phyloP scores from a whole-genome alignment of 148 eudicot genomes.

The Cornus controversa region DNA sequence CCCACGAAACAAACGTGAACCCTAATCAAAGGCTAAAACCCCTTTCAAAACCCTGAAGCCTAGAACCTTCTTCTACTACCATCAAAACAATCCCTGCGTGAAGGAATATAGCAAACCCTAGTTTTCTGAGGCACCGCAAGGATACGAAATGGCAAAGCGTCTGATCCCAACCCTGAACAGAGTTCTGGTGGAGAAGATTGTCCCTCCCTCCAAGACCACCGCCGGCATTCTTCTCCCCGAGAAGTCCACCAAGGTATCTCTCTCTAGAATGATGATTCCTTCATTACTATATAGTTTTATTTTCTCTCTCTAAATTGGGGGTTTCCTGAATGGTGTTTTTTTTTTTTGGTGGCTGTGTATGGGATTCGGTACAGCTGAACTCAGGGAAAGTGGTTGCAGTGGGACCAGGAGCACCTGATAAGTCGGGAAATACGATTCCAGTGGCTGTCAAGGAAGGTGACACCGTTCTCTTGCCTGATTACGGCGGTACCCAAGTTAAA shows the following conservation, averaged over 20 bases:
- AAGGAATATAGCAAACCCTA: no score
- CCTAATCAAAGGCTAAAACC: neutral
- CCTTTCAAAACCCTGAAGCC: conserved; percentile 19
- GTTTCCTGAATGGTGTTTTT: neutral
- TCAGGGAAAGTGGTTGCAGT: conserved; percentile 77
- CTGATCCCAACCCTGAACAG: conserved; percentile 54
- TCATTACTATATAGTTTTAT: neutral
- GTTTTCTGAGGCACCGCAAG: neutral
- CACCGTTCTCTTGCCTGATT: conserved; percentile 77
- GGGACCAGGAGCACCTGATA: conserved; percentile 60
- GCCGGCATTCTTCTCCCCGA: conserved; percentile 63
- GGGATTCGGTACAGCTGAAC: conserved; percentile 47
- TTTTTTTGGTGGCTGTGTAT: neutral
- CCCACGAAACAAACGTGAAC: neutral
- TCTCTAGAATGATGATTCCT: neutral
- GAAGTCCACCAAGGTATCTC: conserved; percentile 43
- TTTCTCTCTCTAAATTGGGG: neutral
- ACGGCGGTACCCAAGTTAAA: conserved; percentile 76
- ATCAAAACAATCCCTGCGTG: no score
- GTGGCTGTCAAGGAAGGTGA: conserved; percentile 77
- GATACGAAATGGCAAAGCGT: conserved; percentile 44
- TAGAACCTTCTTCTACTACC: conserved; percentile 25
- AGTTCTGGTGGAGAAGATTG: conserved; percentile 54
- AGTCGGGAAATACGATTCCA: conserved; percentile 54
- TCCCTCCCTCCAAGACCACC: conserved; percentile 46